A percentile compares a stretch with the other conserved stretches of the same genome.
These are phyloP conservation scores for Teratosphaeriaceae sp. DNA, from an alignment of 2,329 filamentous ascomycete genomes.

Conservation along the genomic window DNA sequence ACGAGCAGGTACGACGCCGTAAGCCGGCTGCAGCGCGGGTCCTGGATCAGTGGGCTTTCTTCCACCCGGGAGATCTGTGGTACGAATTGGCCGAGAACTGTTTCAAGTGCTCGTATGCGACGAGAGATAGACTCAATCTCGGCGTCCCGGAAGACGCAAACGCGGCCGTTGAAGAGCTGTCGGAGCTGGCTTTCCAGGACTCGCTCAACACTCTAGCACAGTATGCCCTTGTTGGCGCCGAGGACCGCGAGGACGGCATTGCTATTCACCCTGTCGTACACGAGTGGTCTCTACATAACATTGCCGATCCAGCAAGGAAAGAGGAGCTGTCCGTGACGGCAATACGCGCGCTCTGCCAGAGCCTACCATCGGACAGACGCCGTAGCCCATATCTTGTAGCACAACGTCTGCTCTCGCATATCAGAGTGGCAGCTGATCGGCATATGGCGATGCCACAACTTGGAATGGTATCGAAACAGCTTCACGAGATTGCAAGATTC, in stretches of 20 bases:
- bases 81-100: constrained; percentile 16
- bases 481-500: constrained; percentile 1
- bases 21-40: constrained; percentile 18
- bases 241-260: constrained; percentile 21
- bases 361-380: not conserved
- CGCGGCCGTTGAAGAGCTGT: constrained; percentile 9
- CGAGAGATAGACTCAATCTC: too few relatives aligned
- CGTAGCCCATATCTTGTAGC: not conserved
- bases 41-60: constrained; percentile 25
- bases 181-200: constrained; percentile 15
- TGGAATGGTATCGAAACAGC: not conserved
- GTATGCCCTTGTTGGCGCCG: constrained; percentile 21
- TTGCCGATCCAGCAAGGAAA: not conserved
- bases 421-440: constrained; percentile 18
- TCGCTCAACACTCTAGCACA: constrained; percentile 19
- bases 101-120: too few relatives aligned
- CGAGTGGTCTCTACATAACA: constrained; percentile 16
- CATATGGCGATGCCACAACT: constrained; percentile 11
- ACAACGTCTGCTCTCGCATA: constrained; percentile 3
- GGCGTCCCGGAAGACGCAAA: not conserved
- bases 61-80: constrained; percentile 24
- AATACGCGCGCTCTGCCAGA: not conserved
- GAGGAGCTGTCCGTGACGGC: not conserved
- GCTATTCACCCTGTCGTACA: constrained; percentile 32
- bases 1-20: constrained; percentile 19